Percentiles rank a stretch among this genome's conserved stretches.
Evolutionary conservation across 2,329 filamentous ascomycete genomes (phyloP).

Genomic region (Teratosphaeria viscida): DNA sequence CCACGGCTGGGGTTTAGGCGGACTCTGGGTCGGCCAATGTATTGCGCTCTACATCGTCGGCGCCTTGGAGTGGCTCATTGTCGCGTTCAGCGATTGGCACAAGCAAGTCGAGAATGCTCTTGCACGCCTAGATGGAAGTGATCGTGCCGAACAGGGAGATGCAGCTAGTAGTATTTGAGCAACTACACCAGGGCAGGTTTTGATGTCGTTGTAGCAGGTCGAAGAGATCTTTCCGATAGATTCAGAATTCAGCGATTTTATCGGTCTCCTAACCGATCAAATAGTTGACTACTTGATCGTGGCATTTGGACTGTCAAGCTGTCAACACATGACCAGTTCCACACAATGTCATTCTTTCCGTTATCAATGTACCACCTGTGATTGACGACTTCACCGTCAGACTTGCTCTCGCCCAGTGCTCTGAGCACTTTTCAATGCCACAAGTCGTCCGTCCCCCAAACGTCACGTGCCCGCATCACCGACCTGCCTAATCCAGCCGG

Average conservation of each 20-base stretch:
- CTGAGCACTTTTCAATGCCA: neutral
- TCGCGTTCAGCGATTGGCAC: conserved; percentile 68
- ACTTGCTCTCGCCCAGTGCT: neutral
- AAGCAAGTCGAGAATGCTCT: conserved; percentile 61
- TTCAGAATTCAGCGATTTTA: too few relatives aligned
- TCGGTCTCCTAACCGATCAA: too few relatives aligned
- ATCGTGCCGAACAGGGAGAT: conserved; percentile 29
- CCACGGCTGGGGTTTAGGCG: conserved; percentile 70
- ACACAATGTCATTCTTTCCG: too few relatives aligned
- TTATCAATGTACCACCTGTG: neutral
- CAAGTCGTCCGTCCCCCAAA: neutral
- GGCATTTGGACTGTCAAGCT: too few relatives aligned
- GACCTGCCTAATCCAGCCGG: neutral
- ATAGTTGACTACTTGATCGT: neutral
- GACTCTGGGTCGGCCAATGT: conserved; percentile 59
- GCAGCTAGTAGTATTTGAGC: neutral
- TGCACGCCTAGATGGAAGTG: conserved; percentile 52
- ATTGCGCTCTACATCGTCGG: conserved; percentile 72
- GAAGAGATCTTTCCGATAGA: too few relatives aligned
- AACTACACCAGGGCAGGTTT: neutral
- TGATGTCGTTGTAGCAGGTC: neutral
- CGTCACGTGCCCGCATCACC: neutral
- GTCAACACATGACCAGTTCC: too few relatives aligned
- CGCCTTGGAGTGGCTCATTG: conserved; percentile 65
- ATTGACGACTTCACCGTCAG: neutral